phyloP scores from a whole-genome alignment of 129 eudicot species.

The Sambucus nigra region DNA sequence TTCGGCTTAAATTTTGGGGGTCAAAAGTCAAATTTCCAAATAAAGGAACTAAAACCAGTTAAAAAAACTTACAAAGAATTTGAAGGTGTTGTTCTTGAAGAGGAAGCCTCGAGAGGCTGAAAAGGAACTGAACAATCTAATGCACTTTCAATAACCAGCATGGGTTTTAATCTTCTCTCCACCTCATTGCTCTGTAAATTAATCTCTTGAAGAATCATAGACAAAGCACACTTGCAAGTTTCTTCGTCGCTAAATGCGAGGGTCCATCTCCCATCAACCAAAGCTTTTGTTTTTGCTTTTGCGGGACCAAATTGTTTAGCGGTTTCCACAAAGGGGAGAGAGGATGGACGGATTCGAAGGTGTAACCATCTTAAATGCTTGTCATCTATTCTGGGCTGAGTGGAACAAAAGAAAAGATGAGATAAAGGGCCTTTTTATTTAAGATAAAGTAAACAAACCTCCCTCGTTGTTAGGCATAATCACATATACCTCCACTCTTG shows the following conservation, averaged over 20 bases:
- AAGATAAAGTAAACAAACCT: neutral
- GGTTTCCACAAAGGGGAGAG: slow-evolving; percentile 39
- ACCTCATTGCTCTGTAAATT: slow-evolving; percentile 45
- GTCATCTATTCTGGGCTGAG: slow-evolving; percentile 84
- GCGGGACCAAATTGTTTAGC: slow-evolving; percentile 25
- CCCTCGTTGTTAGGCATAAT: too few relatives aligned
- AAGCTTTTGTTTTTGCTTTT: slow-evolving; percentile 47
- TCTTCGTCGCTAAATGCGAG: slow-evolving; percentile 79
- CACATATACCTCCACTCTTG: neutral
- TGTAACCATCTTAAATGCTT: slow-evolving; percentile 82
- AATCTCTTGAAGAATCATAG: slow-evolving; percentile 63
- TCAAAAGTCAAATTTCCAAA: neutral
- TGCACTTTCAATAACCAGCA: slow-evolving; percentile 28
- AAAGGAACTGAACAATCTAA: slow-evolving; percentile 9
- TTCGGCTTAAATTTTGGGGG: too few relatives aligned
- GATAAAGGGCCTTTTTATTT: neutral
- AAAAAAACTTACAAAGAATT: slow-evolving; percentile 12
- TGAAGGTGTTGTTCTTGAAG: slow-evolving; percentile 12
- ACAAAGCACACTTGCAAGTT: slow-evolving; percentile 58
- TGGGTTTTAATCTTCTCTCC: slow-evolving; percentile 57
- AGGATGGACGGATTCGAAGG: slow-evolving; percentile 86
- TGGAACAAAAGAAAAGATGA: neutral
- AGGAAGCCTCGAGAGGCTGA: slow-evolving; percentile 10
- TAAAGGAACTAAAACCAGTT: neutral
- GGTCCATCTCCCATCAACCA: slow-evolving; percentile 98